Evolutionary conservation across 176 grass and related monocot species (phyloP).

Genomic region (Aechmea fasciata): DNA sequence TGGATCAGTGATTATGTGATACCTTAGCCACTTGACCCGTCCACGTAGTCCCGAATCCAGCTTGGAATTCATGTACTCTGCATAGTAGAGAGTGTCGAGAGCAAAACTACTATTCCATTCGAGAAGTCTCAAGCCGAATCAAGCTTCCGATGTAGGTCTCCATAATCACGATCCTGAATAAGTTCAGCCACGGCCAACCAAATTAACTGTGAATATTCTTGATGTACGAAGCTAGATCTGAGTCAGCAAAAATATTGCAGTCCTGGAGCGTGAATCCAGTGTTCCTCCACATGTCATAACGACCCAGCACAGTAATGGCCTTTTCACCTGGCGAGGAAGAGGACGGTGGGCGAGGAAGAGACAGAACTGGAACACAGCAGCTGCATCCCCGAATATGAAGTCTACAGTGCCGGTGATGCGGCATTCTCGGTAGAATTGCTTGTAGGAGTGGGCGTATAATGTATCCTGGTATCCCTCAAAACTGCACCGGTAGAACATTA

Average conservation of each 20-base stretch:
- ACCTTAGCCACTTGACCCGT: no score
- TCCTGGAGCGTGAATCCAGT: conserved; percentile 53
- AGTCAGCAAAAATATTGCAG: conserved; percentile 38
- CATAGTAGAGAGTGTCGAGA: conserved; percentile 18
- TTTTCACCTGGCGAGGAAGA: conserved; percentile 34
- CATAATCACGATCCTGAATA: conserved; percentile 42
- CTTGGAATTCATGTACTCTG: conserved; percentile 20
- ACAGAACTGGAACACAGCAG: conserved; percentile 17
- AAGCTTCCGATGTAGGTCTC: conserved; percentile 41
- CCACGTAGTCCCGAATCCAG: conserved; percentile 6
- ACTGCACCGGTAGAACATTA: no score
- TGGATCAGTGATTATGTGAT: no score
- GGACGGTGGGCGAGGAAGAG: conserved; percentile 31
- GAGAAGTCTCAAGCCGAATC: background rate
- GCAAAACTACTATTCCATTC: conserved; percentile 33
- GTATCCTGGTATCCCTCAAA: no score
- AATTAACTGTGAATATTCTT: conserved; percentile 38
- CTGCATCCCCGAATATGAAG: conserved; percentile 60
- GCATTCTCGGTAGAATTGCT: no score
- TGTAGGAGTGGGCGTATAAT: no score
- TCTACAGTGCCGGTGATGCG: no score
- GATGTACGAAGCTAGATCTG: conserved; percentile 2
- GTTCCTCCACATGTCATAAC: conserved; percentile 43
- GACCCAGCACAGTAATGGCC: conserved; percentile 49
- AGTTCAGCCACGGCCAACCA: conserved; percentile 61